Base-by-base conservation (phyloP, 2,329 filamentous ascomycete genomes). In the Thelonectria blattea region DNA sequence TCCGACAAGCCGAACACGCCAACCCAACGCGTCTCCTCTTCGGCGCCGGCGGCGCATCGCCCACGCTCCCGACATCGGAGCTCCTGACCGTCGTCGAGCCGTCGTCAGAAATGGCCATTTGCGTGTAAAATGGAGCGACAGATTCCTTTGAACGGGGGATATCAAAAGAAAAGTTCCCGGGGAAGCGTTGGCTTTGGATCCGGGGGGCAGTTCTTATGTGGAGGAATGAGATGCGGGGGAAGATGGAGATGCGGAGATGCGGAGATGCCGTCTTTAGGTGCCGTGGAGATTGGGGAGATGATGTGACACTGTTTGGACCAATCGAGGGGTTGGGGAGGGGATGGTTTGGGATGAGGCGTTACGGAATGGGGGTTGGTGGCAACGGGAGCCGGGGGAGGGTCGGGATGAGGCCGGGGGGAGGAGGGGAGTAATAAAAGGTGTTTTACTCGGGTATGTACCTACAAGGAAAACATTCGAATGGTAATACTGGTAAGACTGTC, bases 1-100 rank as follows among this genome's bases (percentile, higher is more conserved):
- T 58, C 8, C 54, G 49, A 20, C 54, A 61, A 3, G 54, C 54
- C 8, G 54, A 53, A 27, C 54, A 61, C 14, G 58, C 58, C 20
- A 58, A 22, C 8, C 54, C 58, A 15, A 58, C 54, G 3, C 54
- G 49, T 5, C 58, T 49, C 10, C 58, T 46, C 20, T 61, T 61
- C 7, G 49, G 48, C 0, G 12, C 17, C 34, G 3, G 53, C 17
- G 32, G 24, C 15, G 34, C 20, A n/a, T 56, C 46, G 9, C 41
- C 52, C 5, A 47, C 32, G 14, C 52, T 54, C n/a, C 42, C 52
- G 18, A 14, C 42, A 27, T 39, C 32, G 12, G 52, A 54, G 5
- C 27, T 39, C 7, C 27, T 27, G 30, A 47, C 20, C n/a, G 42
- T 47, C 24, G 32, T 20, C 15, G 52, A 54, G 18, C 3, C 42